These are phyloP conservation scores for Aspergillus bertholletiae DNA, from an alignment of 495 filamentous ascomycete genomes.

Conservation along the genomic window DNA sequence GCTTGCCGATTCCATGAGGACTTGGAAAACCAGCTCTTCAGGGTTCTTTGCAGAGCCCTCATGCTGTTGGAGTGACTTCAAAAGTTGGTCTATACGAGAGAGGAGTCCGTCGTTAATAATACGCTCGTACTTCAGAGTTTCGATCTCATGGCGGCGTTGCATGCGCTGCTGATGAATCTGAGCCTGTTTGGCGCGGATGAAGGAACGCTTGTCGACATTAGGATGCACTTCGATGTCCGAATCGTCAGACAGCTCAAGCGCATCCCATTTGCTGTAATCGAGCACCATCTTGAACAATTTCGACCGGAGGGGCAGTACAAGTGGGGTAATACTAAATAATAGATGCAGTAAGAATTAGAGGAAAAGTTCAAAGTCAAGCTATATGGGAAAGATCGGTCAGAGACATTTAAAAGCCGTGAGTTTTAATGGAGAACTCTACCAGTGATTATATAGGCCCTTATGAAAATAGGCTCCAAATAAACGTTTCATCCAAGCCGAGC, in stretches of 20 bases:
- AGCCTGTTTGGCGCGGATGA: slow-evolving; percentile 96
- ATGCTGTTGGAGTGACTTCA: slow-evolving; percentile 65
- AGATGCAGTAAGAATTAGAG: background rate
- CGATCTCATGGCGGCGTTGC: slow-evolving; percentile 81
- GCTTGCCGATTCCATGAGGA: slow-evolving; percentile 72
- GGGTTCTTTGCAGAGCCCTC: slow-evolving; percentile 65
- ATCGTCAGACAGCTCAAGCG: slow-evolving; percentile 93
- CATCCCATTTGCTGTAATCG: slow-evolving; percentile 96
- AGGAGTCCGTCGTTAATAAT: slow-evolving; percentile 90
- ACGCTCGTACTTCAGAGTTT: slow-evolving; percentile 88
- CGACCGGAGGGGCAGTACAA: slow-evolving; percentile 21
- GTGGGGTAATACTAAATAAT: slow-evolving; percentile 1
- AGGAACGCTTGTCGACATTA: slow-evolving; percentile 97
- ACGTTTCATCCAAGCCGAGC: slow-evolving; percentile 1
- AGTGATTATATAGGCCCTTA: background rate
- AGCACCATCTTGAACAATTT: slow-evolving; percentile 65
- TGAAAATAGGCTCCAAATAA: slow-evolving; percentile 5
- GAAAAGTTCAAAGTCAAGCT: background rate
- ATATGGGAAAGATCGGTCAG: background rate
- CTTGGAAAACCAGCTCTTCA: slow-evolving; percentile 81
- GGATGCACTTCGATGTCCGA: slow-evolving; percentile 98
- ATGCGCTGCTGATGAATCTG: slow-evolving; percentile 90
- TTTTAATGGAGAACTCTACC: too few species aligned
- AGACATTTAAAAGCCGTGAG: too few species aligned
- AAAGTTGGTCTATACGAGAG: slow-evolving; percentile 72